Percentiles rank a stretch among this genome's conserved stretches.
Evolutionary conservation across 2,329 filamentous ascomycete genomes (phyloP).

Genomic region (Chaetomiaceae sp.): DNA sequence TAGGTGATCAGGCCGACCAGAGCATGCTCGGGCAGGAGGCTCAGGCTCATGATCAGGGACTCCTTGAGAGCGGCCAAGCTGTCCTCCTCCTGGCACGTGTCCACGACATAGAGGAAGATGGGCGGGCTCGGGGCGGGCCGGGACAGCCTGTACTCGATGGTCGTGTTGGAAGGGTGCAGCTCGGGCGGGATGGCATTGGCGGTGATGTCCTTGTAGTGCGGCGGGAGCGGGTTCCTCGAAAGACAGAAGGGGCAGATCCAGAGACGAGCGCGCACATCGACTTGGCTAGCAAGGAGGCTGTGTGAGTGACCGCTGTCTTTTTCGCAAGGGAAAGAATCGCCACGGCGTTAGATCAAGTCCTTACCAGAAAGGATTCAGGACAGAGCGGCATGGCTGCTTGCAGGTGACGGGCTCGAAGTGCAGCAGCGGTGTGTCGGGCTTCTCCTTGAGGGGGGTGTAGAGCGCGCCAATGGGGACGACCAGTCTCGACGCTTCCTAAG

Average conservation of each 20-base stretch:
- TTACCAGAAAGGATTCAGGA: slow-evolving; percentile 95
- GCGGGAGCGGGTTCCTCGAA: slow-evolving; percentile 74
- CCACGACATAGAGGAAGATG: slow-evolving; percentile 83
- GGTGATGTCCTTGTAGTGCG: slow-evolving; percentile 87
- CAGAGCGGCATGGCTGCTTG: slow-evolving; percentile 91
- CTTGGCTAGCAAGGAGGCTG: slow-evolving; percentile 55
- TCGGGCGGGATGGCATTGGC: slow-evolving; percentile 77
- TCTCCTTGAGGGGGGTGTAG: slow-evolving; percentile 94
- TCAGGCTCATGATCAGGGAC: slow-evolving; percentile 80
- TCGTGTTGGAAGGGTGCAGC: slow-evolving; percentile 75
- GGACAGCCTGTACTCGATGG: slow-evolving; percentile 82
- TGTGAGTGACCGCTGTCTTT: slow-evolving; percentile 11
- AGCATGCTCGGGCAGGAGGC: slow-evolving; percentile 73
- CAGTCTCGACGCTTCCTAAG: slow-evolving; percentile 83
- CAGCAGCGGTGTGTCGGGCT: slow-evolving; percentile 79
- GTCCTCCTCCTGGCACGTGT: slow-evolving; percentile 85
- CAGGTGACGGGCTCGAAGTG: slow-evolving; percentile 97
- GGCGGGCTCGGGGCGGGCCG: slow-evolving; percentile 79
- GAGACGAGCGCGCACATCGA: slow-evolving; percentile 75
- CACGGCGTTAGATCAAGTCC: slow-evolving; percentile 26
- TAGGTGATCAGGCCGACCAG: slow-evolving; percentile 80
- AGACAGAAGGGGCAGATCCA: slow-evolving; percentile 91
- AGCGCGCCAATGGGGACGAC: slow-evolving; percentile 94
- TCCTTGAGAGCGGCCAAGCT: slow-evolving; percentile 79
- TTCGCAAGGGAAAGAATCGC: too few species aligned